phyloP scores from a whole-genome alignment of 257 asterid genomes.

The Thymus mandschuricus region DNA sequence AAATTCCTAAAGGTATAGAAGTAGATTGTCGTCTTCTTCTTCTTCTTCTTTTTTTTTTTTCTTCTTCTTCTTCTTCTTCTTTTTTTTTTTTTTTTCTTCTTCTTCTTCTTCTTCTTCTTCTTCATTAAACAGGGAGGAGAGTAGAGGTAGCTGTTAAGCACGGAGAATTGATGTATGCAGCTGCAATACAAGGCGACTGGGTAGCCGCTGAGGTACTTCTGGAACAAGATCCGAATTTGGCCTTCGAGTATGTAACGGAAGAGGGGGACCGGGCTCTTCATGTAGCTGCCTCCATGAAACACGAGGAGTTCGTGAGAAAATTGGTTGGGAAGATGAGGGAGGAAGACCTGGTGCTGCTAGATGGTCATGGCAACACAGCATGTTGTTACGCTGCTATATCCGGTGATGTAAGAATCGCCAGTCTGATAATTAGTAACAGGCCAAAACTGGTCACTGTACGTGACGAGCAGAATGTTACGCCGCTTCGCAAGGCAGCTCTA shows the following conservation, averaged over 20 bases:
- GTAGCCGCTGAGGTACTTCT: background rate
- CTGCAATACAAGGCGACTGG: conserved; percentile 31
- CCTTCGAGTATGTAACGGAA: background rate
- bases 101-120: too few species aligned
- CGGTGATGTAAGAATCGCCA: conserved; percentile 30
- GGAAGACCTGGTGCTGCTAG: background rate
- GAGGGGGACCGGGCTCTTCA: conserved; percentile 17
- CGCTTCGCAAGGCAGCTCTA: conserved; percentile 23
- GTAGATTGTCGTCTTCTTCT: too few species aligned
- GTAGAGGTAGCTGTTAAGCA: background rate
- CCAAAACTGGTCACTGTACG: background rate
- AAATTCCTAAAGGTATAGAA: too few species aligned
- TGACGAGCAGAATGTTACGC: background rate
- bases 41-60: too few species aligned
- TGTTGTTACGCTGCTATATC: conserved; percentile 29
- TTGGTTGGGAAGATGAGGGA: too few species aligned
- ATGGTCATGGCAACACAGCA: conserved; percentile 14
- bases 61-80: too few species aligned
- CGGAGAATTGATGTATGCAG: conserved; percentile 14
- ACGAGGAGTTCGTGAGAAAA: conserved; percentile 21
- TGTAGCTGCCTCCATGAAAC: background rate
- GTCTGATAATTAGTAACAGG: conserved; percentile 8
- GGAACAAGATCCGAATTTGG: background rate
- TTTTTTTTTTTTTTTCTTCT: too few species aligned
- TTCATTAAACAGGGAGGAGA: too few species aligned